These are phyloP conservation scores for Noccaea bulbosa DNA, from an alignment of 345 rosid species.

Conservation along the genomic window DNA sequence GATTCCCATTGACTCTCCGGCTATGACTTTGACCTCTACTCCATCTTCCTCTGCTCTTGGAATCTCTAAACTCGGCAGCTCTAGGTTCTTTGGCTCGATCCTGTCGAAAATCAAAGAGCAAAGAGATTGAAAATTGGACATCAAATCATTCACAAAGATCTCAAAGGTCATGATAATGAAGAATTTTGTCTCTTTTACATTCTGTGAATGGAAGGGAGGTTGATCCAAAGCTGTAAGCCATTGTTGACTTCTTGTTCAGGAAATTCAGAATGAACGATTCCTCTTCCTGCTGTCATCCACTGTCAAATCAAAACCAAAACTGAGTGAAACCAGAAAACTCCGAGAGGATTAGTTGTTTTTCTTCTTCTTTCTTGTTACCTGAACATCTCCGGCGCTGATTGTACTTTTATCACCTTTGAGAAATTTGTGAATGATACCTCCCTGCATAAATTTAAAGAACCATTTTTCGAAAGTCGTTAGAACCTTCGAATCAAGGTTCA, in stretches of 20 bases:
- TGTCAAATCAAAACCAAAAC: conserved; percentile 37
- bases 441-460: conserved; percentile 48
- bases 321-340: background rate
- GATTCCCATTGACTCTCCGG: conserved; percentile 93
- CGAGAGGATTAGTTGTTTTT: background rate
- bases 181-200: conserved; percentile 51
- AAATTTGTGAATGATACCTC: conserved; percentile 83
- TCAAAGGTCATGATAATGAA: background rate
- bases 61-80: conserved; percentile 59
- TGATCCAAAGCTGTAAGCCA: conserved; percentile 98
- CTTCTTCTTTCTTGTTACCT: conserved; percentile 49
- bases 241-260: conserved; percentile 74
- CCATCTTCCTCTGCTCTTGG: conserved; percentile 63
- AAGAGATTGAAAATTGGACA: background rate
- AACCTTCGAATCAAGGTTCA: conserved; percentile 8
- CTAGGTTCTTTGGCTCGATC: conserved; percentile 81
- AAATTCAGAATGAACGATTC: conserved; percentile 93
- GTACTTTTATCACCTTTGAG: conserved; percentile 74
- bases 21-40: conserved; percentile 70
- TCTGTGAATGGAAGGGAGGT: conserved; percentile 78
- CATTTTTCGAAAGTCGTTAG: background rate
- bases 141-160: too few species aligned
- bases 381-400: conserved; percentile 84
- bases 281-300: conserved; percentile 99
- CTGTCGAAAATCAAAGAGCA: conserved; percentile 43